Conservation (phyloP, 2,329 filamentous ascomycete genomes). For the Diplodia corticola region DNA sequence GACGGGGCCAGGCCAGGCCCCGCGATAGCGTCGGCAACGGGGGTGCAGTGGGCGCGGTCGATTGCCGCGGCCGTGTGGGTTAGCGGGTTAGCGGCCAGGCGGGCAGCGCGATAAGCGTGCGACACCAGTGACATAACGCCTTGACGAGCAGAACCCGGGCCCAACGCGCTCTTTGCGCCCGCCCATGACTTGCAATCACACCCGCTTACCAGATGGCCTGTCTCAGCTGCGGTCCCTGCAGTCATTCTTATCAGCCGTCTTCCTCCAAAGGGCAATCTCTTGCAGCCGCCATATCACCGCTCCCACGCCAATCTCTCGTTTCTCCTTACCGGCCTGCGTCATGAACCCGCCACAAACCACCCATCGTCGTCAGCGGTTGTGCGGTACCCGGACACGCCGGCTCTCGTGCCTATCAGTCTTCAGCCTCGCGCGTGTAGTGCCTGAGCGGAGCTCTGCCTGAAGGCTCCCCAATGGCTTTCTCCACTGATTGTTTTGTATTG, state of each 20-base stretch:
- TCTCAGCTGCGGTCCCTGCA: background rate
- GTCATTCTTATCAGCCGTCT: slow-evolving; percentile 1
- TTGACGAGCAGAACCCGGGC: slow-evolving; percentile 5
- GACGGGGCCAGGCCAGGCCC: slow-evolving; percentile 8
- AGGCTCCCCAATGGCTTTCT: background rate
- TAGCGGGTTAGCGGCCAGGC: slow-evolving; percentile 16
- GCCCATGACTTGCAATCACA: slow-evolving; percentile 10
- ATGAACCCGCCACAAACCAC: background rate
- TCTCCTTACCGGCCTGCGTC: background rate
- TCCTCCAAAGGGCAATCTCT: background rate
- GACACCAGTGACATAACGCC: slow-evolving; percentile 13
- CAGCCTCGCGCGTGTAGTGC: background rate
- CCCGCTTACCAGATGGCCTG: background rate
- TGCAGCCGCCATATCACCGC: slow-evolving; percentile 3
- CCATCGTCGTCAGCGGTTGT: background rate
- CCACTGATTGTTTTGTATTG: background rate
- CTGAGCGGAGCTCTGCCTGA: slow-evolving; percentile 6
- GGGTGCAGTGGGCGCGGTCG: slow-evolving; percentile 8
- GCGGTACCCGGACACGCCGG: background rate
- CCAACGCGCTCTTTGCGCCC: slow-evolving; percentile 4
- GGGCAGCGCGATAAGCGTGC: slow-evolving; percentile 10
- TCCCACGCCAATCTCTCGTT: background rate
- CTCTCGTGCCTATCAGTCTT: background rate
- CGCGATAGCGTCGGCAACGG: slow-evolving; percentile 19
- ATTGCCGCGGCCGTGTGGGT: slow-evolving; percentile 16